Percentiles rank a stretch among this genome's conserved stretches.
These are phyloP conservation scores for Phytophthora rubi DNA, from an alignment of 352 stramenopile species.

Conservation along the genomic window DNA sequence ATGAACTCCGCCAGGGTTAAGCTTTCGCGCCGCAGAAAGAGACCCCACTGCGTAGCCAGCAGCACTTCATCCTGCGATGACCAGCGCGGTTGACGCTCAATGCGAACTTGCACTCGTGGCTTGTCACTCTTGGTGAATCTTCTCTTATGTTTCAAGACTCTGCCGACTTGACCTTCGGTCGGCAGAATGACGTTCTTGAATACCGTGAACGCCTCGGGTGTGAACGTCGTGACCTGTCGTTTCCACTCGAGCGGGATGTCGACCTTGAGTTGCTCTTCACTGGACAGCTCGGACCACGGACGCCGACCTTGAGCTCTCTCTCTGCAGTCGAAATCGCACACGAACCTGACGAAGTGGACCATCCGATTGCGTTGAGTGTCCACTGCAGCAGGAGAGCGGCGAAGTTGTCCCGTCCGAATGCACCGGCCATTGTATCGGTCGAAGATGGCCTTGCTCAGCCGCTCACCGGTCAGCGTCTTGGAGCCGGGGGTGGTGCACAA, in stretches of 20 bases:
- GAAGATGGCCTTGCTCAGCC: conserved; percentile 21
- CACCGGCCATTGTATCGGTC: conserved; percentile 25
- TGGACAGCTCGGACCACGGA: conserved; percentile 25
- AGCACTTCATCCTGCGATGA: conserved; percentile 15
- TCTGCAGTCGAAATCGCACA: conserved; percentile 16
- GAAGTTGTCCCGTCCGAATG: conserved; percentile 4
- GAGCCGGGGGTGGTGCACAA: conserved; percentile 3
- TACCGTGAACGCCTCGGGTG: conserved; percentile 6
- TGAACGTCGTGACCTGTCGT: conserved; percentile 26
- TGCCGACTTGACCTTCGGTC: background rate
- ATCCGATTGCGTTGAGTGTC: conserved; percentile 30
- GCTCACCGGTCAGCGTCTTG: conserved; percentile 10
- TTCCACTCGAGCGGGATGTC: conserved; percentile 22
- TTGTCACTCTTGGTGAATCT: background rate
- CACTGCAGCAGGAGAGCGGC: conserved; percentile 22
- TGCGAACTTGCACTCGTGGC: background rate
- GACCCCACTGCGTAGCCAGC: conserved; percentile 13
- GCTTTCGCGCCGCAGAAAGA: conserved; percentile 14
- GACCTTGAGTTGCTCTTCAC: conserved; percentile 8
- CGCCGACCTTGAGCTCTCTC: conserved; percentile 3
- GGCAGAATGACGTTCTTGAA: conserved; percentile 18
- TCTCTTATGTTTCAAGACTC: conserved; percentile 7
- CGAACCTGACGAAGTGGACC: conserved; percentile 16
- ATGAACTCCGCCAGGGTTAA: conserved; percentile 17
- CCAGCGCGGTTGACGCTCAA: conserved; percentile 1